Evolutionary conservation across 169 alveolate genomes (phyloP), one percentile per base, ranked within the genome.

Genomic region (Theileria luwenshuni): DNA sequence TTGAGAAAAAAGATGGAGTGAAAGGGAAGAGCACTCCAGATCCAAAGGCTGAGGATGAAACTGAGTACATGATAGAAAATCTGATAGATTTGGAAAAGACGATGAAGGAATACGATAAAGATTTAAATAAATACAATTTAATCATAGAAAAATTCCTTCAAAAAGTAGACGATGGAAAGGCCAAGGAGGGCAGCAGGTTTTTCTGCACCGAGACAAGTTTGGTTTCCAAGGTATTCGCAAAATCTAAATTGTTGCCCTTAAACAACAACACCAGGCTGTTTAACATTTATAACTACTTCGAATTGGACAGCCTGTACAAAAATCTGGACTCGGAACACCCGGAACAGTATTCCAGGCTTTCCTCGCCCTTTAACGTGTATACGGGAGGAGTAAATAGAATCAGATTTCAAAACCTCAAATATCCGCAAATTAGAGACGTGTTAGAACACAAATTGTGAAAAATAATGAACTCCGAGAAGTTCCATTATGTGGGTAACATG

Each of bases 311-410:
- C 32, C 35, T 67, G 21, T 67, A 15, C 32, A 42, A 47, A 51
- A 28, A 60, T 33, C 15, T 13, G 12, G 67, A n/a, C 13, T 47
- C 64, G 3, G 42, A 23, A 8, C 32, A 49, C n/a, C 35, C 52
- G 35, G 25, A 49, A 5, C 3, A 13, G 2, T 6, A 21, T 12
- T 63, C 76, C 13, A 60, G 83, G 3, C 76, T 79, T 49, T 79
- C 86, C 12, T 42, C 75, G 15, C 83, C 71, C 0, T 71, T 71
- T 51, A 19, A 58, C 71, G 23, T 72, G 21, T 79, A 33, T 45
- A 71, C 41, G n/a, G 86, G 83, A 0, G 25, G 47, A 5, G 35
- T 65, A 21, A 33, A 71, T 21, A 41, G 58, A 43, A 49, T 35
- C 19, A 62, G 51, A 30, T 58, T 71, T 42, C 25, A 70, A 49